Base-by-base conservation (phyloP, 73 alveolate genomes). In the Paramecium biaurelia region DNA sequence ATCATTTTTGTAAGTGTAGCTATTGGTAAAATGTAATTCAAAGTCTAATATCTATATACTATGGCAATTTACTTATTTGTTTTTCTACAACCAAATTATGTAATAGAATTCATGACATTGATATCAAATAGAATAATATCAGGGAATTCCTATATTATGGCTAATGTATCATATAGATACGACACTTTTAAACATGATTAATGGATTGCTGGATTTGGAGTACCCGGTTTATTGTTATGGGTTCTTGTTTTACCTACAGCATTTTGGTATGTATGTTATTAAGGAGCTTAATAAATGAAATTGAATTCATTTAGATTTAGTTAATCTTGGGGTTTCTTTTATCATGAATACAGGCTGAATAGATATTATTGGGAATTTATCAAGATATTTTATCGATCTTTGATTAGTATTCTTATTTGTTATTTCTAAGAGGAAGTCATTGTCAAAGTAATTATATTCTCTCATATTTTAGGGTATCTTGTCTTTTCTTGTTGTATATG, bases 181-280 rank as follows among this genome's bases (percentile, higher is more conserved):
- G 90, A 79, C 20, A 79, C 90, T n/a, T 79, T 79, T 47, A 79
- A 41, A 24, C 90, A 79, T 79, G 90, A 79, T 45, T 23, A 79
- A 79, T 79, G 90, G 90, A 47, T 79, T 8, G 90, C 74, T 12
- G 90, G 90, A 43, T 79, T 79, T 79, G 90, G 90, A 43, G 56
- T 79, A 4, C 90, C 90, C 4, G 90, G 90, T 14, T 23, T 79
- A 45, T 12, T 45, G 15, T 18, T 47, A 10, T 79, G 90, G 90
- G 70, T 79, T 4, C 42, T 79, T 37, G 24, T 79, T 1, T 15
- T 79, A 45, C 90, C 90, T 8, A 7, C 47, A 0, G 21, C 24
- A 1, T 79, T 79, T 79, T 45, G 70, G 70, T 79, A 79, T 42
- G 90, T 79, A 2, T 20, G 47, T 9, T 79, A 43, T 47, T 8